Base-by-base conservation (phyloP, 495 filamentous ascomycete species). In the Aspergillus wentii region DNA sequence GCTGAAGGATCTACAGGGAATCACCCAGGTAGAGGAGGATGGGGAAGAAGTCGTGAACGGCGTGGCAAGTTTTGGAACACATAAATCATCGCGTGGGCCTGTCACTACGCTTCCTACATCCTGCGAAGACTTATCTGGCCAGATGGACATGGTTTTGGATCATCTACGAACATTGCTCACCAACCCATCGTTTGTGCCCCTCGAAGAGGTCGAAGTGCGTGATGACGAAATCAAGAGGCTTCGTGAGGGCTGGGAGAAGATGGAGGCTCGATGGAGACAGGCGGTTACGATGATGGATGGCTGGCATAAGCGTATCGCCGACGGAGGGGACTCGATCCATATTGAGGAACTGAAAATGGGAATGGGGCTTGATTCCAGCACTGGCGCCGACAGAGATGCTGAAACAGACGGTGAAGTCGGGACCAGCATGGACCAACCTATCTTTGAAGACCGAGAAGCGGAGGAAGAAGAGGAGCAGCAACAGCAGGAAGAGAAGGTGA, bases 131-230 rank as follows among this genome's bases (percentile, higher is more conserved):
- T 64, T 97, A 28, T 78, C 85, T 1, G 44, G 55, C 5, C 83
- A 91, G 38, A 74, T 95, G 61, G 80, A 88, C 17, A 59, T 59
- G 3, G 79, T 91, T 1, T 69, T 97, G 40, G 79, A 84, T 34
- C 86, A 92, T 45, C 69, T 97, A 32, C 76, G 82, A 44, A 85
- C 73, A 3, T 70, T 98, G 23, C 69, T 98, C 18, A 95, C 90
- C 8, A 95, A 96, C 45, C 92, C 92, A 4, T 91, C 86, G 7
- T 98, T 97, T 59, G 92, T 96, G 20, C 86, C 92, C 0, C 72
- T 98, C n/a, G 94, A 97, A 54, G 83, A 96, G 57, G 86, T 96
- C 5, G 86, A 89, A 42, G 67, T 90, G 13, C 77, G 91, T 19
- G 91, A 98, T 41, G 85, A 94, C 29, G 90, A 95, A 51, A 96